Evolutionary conservation across 371 early-diverging fungal species (phyloP).

Genomic region (Lichtheimia ornata): DNA sequence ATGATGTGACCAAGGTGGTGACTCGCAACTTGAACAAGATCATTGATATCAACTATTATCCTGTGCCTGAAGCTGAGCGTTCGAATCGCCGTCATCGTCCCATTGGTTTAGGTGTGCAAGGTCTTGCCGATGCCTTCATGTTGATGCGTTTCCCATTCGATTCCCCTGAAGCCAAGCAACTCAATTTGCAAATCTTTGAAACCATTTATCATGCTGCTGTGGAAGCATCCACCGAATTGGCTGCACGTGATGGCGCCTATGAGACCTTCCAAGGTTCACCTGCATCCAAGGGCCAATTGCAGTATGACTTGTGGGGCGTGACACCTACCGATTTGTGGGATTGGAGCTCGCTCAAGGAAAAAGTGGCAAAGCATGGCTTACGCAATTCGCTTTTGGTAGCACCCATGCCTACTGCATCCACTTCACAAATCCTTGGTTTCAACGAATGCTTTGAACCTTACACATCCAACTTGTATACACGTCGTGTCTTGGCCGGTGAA

Average conservation of each 20-base stretch:
- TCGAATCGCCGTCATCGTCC: conserved; percentile 98
- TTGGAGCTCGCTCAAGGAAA: conserved; percentile 85
- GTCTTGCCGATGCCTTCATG: conserved; percentile 98
- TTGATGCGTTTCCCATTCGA: conserved; percentile 97
- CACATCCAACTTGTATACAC: conserved; percentile 97
- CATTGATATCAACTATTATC: conserved; percentile 98
- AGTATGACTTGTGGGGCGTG: conserved; percentile 95
- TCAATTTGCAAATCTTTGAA: conserved; percentile 96
- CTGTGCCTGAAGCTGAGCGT: conserved; percentile 84
- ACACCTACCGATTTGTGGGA: conserved; percentile 85
- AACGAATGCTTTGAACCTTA: conserved; percentile 99
- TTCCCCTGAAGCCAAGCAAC: conserved; percentile 79
- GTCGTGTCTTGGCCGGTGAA: conserved; percentile 98
- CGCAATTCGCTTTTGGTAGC: conserved; percentile 98
- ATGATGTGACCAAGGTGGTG: conserved; percentile 82
- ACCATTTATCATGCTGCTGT: conserved; percentile 97
- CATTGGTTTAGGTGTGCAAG: conserved; percentile 99
- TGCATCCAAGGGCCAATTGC: conserved; percentile 91
- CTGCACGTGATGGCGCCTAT: conserved; percentile 87
- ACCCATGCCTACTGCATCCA: conserved; percentile 99
- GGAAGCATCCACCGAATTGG: conserved; percentile 94
- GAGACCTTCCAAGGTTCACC: conserved; percentile 92
- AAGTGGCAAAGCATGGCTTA: conserved; percentile 88
- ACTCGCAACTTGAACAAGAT: conserved; percentile 95
- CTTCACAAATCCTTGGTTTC: conserved; percentile 98